Conservation (phyloP, 768 basidiomycete species). For the Boletus tomentosulus region DNA sequence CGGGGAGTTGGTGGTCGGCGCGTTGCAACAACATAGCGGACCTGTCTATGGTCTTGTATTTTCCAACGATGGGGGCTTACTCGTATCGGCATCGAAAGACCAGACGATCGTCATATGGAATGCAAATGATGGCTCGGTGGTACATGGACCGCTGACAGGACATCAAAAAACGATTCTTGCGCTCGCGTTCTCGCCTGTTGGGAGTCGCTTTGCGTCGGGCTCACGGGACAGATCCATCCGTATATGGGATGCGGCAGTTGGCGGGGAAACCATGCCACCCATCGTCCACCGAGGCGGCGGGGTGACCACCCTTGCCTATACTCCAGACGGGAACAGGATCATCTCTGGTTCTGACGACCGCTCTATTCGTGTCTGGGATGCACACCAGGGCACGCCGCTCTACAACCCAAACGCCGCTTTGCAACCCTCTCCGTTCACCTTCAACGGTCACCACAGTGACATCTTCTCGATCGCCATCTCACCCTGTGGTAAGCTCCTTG, state of each 20-base stretch:
- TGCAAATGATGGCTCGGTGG: constrained; percentile 7
- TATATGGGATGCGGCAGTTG: constrained; percentile 25
- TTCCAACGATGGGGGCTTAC: constrained; percentile 23
- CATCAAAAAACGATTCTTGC: constrained; percentile 26
- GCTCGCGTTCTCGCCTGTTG: constrained; percentile 28
- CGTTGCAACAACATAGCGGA: constrained; percentile 18
- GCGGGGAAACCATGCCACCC: constrained; percentile 11
- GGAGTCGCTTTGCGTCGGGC: constrained; percentile 27
- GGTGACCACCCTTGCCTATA: constrained; percentile 26
- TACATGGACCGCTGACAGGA: constrained; percentile 16
- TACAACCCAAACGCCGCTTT: constrained; percentile 4
- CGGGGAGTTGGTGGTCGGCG: constrained; percentile 14
- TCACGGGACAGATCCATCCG: constrained; percentile 28
- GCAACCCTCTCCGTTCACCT: constrained; percentile 10
- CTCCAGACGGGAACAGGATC: constrained; percentile 25
- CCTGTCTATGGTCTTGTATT: constrained; percentile 27
- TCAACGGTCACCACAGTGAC: constrained; percentile 21
- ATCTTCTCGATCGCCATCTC: constrained; percentile 29
- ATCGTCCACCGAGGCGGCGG: constrained; percentile 18
- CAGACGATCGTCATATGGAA: constrained; percentile 28
- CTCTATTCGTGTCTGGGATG: constrained; percentile 29
- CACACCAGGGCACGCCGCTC: constrained; percentile 15
- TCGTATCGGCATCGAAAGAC: constrained; percentile 27
- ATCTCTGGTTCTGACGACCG: constrained; percentile 31
- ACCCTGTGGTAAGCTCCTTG: constrained; percentile 27